Conservation (phyloP, 495 filamentous ascomycete genomes). For the Collariella sp. region DNA sequence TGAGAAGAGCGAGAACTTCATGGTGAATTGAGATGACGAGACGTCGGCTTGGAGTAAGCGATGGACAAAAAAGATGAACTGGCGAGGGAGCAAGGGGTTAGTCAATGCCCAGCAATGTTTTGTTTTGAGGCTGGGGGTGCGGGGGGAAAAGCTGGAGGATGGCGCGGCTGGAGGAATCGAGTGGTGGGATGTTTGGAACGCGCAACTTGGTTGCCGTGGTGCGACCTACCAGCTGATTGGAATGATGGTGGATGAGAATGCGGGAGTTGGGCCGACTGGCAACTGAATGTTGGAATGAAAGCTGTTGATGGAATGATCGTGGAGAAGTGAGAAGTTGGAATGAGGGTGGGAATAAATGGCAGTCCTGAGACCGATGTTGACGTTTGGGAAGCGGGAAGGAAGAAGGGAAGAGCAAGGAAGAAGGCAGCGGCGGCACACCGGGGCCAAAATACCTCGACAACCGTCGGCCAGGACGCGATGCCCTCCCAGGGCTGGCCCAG, state of each 20-base stretch:
- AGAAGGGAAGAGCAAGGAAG: constrained; percentile 4
- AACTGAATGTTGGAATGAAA: constrained; percentile 10
- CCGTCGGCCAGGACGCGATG: constrained; percentile 12
- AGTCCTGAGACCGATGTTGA: neutral
- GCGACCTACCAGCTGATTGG: constrained; percentile 7
- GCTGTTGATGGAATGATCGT: constrained; percentile 13
- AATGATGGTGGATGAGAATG: neutral
- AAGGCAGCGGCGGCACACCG: constrained; percentile 6
- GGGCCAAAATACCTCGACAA: constrained; percentile 13
- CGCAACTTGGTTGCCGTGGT: neutral
- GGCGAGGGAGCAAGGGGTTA: neutral
- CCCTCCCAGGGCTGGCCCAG: too few species aligned
- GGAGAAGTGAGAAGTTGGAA: constrained; percentile 9
- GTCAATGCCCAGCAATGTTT: neutral
- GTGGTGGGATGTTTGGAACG: neutral
- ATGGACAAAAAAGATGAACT: constrained; percentile 5
- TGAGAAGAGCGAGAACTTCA: constrained; percentile 35
- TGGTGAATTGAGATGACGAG: constrained; percentile 25
- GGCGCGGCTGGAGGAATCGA: neutral
- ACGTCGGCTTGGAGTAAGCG: neutral
- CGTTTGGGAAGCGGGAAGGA: constrained; percentile 7
- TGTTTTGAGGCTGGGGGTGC: too few species aligned
- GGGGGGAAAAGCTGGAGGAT: neutral
- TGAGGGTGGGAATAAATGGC: constrained; percentile 7
- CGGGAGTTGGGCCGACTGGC: constrained; percentile 3